A percentile compares a stretch with the other conserved stretches of the same genome.
These are phyloP conservation scores for Pythium apleroticum DNA, from an alignment of 352 stramenopile genomes.

Conservation along the genomic window DNA sequence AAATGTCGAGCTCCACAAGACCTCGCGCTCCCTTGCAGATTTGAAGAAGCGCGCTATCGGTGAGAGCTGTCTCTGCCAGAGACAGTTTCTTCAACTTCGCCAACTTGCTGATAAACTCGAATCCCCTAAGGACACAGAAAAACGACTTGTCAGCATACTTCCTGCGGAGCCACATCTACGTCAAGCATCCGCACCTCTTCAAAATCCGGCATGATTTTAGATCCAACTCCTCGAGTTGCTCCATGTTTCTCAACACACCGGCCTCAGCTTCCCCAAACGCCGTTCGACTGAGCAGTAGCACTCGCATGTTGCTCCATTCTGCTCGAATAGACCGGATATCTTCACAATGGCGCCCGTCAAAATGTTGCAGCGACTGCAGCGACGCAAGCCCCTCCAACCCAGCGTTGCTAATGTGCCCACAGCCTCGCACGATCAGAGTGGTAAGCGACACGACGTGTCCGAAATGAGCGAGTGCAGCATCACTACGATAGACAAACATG, in stretches of 20 bases:
- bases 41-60: constrained; percentile 51
- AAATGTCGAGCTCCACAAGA: constrained; percentile 62
- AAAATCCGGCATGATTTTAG: constrained; percentile 64
- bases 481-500: constrained; percentile 14
- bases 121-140: constrained; percentile 35
- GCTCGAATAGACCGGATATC: constrained; percentile 47
- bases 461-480: constrained; percentile 28
- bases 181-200: constrained; percentile 45
- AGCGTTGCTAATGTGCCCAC: constrained; percentile 46
- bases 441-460: constrained; percentile 23
- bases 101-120: constrained; percentile 70
- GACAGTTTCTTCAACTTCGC: constrained; percentile 52
- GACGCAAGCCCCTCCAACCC: constrained; percentile 44
- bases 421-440: constrained; percentile 35
- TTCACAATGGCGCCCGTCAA: constrained; percentile 70
- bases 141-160: background rate
- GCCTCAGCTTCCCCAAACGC: constrained; percentile 65
- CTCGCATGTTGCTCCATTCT: constrained; percentile 53
- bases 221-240: constrained; percentile 60
- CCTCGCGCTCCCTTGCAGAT: constrained; percentile 51
- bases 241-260: constrained; percentile 51
- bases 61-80: constrained; percentile 60
- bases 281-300: constrained; percentile 59
- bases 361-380: constrained; percentile 50
- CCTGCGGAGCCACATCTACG: no score